Evolutionary conservation across 2,329 filamentous ascomycete genomes (phyloP), one percentile per base, ranked within the genome.

Genomic region (Penicillium fuscoglaucum): DNA sequence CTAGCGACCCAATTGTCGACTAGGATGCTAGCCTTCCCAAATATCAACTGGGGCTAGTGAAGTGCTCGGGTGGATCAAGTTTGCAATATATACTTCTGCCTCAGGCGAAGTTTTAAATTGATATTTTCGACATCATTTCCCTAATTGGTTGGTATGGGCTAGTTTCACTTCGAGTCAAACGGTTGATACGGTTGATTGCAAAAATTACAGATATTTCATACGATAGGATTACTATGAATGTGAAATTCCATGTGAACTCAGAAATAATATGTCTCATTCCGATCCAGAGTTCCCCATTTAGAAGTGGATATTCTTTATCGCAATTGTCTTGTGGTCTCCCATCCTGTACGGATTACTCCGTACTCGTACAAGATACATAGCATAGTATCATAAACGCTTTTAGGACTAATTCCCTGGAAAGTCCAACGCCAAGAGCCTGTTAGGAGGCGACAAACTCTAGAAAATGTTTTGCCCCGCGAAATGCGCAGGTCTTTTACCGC

Each of bases 241-340:
- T 33, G n/a, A 49, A 49, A 35, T 6, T 12, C 1, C 8, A n/a
- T 13, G 2, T n/a, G 17, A 40, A 13, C 9, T 40, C 12, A 15
- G 31, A 49, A 26, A n/a, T 26, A 31, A 26, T n/a, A 4, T 33
- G 31, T 52, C 26, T 52, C 19, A 31, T 31, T 5, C 19, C 3
- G 26, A 31, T n/a, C 10, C 28, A 44, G n/a, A 40, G 17, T 17
- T 35, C 29, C 29, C 15, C 6, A 52, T 45, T 45, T 19, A 35
- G 50, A 35, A 46, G 50, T 46, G 50, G 50, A 33, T 52, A 46
- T 31, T 9, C 21, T 33, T 7, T 52, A 47, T 47, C 21, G 40
- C 31, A 51, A 15, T 12, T 4, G 17, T 15, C 28, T 33, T 4
- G 31, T 37, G 13, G 26, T 17, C 21, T 37, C 21, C 37, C 17